Evolutionary conservation across 306 rosid species (phyloP), one percentile per base, ranked within the genome.

Genomic region (Rosa multiflora): DNA sequence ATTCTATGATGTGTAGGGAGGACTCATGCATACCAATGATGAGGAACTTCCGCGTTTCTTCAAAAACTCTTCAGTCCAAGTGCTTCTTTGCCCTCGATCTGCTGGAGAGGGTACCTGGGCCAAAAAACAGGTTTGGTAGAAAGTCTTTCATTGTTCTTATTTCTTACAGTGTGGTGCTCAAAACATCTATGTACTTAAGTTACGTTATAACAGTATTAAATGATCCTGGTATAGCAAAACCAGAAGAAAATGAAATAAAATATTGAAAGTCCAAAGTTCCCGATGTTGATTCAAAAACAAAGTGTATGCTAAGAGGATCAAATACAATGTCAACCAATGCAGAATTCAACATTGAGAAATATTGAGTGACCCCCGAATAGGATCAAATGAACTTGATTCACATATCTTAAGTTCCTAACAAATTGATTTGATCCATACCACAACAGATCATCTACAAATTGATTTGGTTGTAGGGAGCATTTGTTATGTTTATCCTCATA

Each of bases 41-140:
- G 97, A 92, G 86, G 97, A 88, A 29, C 89, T 96, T 68, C 89
- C 87, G 75, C 91, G 73, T 9, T 92, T 92, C 83, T 94, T 94
- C 87, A 94, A 94, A 78, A 68, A 89, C 86, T 92, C 98, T 70
- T 92, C 91, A 0, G 97, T 94, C 70, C 72, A 67, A 80, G 97
- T 90, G 88, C 73, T 94, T 44, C 88, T 92, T 15, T 89, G 97
- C 78, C 94, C 94, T n/a, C 87, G 97, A 55, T 75, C 94, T 37
- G 92, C 89, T 73, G 91, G 88, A 80, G 88, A 92, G 67, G 91
- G 93, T 69, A 92, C 97, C 79, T 92, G 85, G 89, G 47, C 79
- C 68, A 87, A 87, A 84, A 79, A 81, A n/a, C 81, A 85, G 97
- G 97, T 94, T 23, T 53, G 84, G 67, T 68, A 40, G 21, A 49